Conservation (phyloP, 176 grass and related monocot species). For the Chrysopogon serrulatus region DNA sequence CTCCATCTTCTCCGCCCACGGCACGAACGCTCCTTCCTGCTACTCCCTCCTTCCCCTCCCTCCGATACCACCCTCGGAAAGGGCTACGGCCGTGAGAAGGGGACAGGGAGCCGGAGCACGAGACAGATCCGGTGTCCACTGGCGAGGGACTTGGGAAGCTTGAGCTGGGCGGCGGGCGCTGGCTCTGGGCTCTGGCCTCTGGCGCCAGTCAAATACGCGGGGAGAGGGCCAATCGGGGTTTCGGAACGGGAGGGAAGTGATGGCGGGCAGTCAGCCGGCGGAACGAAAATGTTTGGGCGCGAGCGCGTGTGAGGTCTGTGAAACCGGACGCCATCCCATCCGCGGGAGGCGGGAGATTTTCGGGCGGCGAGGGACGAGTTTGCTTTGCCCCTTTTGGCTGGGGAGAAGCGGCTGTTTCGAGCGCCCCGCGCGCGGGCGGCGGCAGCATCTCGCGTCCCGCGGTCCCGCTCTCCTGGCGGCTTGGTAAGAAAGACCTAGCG, state of each 20-base stretch:
- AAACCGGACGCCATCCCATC: neutral
- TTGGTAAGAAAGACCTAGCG: neutral
- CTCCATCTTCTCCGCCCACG: constrained; percentile 39
- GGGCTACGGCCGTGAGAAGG: neutral
- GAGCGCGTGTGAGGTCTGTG: neutral
- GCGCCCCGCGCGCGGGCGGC: neutral
- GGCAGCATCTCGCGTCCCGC: neutral
- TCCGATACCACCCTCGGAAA: neutral
- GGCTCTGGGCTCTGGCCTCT: no score
- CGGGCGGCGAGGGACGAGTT: neutral
- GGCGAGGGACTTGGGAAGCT: neutral
- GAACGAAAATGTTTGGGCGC: constrained; percentile 10
- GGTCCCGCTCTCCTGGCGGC: neutral
- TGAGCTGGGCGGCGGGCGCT: neutral
- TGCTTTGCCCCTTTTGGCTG: neutral
- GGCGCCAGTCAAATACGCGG: constrained; percentile 17
- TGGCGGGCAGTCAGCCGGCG: neutral
- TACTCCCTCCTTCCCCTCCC: neutral
- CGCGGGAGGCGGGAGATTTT: constrained; percentile 20
- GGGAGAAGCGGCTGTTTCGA: neutral
- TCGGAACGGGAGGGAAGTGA: neutral
- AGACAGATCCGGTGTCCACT: neutral
- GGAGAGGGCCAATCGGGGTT: neutral
- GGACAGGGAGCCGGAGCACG: neutral
- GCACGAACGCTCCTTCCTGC: neutral